Evolutionary conservation across 2,329 filamentous ascomycete genomes (phyloP).

Genomic region (Penicillium capsulatum): DNA sequence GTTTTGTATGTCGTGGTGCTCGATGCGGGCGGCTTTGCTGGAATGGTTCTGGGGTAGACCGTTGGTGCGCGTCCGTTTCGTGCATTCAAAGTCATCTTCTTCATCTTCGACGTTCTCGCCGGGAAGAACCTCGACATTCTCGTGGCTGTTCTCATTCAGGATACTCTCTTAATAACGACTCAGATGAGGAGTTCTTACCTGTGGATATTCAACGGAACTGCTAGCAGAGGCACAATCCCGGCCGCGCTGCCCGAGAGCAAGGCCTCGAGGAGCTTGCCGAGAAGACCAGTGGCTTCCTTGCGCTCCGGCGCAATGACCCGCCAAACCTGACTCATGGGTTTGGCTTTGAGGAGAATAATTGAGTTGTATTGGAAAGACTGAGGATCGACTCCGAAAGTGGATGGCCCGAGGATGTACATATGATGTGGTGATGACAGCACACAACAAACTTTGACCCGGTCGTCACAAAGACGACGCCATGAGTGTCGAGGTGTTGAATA

Average conservation of each 20-base stretch:
- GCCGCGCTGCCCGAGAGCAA: constrained; percentile 15
- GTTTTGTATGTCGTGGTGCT: constrained; percentile 7
- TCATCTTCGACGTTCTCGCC: constrained; percentile 15
- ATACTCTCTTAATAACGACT: too few relatives aligned
- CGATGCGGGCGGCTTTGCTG: constrained; percentile 12
- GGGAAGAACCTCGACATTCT: constrained; percentile 8
- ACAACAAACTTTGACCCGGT: too few relatives aligned
- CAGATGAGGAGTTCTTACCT: too few relatives aligned
- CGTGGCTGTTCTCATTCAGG: too few relatives aligned
- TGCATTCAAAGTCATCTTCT: constrained; percentile 9
- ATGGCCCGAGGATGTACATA: too few relatives aligned
- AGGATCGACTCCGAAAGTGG: too few relatives aligned
- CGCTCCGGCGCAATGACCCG: constrained; percentile 13
- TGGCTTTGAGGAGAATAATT: too few relatives aligned
- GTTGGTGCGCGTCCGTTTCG: constrained; percentile 5
- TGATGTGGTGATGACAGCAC: too few relatives aligned
- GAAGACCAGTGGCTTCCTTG: constrained; percentile 9
- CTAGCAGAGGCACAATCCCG: constrained; percentile 16
- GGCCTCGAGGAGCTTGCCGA: constrained; percentile 11
- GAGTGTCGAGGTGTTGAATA: too few relatives aligned
- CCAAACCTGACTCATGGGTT: constrained; percentile 22
- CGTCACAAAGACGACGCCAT: too few relatives aligned
- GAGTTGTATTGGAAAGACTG: too few relatives aligned
- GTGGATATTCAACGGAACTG: constrained; percentile 13
- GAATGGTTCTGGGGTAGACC: constrained; percentile 13